phyloP scores from a whole-genome alignment of 805 yeast genomes.

The Ogataea zsoltii region DNA sequence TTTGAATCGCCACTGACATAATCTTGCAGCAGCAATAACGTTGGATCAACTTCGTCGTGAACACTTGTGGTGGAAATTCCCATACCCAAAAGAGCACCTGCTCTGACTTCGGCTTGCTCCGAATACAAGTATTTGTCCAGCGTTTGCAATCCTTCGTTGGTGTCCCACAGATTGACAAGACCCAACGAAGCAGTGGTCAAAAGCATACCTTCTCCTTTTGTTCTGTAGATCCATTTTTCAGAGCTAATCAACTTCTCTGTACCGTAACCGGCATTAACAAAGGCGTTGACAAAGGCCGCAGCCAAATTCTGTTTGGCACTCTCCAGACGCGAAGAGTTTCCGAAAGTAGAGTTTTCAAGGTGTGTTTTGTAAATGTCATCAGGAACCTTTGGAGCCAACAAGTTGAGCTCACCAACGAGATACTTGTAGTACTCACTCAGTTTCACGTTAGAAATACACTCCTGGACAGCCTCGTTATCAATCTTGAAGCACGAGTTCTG shows the following conservation, averaged over 20 bases:
- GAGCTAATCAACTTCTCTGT: constrained; percentile 79
- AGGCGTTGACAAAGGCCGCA: constrained; percentile 89
- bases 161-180: constrained; percentile 87
- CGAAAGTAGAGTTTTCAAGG: constrained; percentile 64
- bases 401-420: constrained; percentile 81
- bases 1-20: constrained; percentile 48
- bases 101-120: constrained; percentile 82
- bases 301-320: constrained; percentile 96
- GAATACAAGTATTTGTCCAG: constrained; percentile 88
- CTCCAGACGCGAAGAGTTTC: constrained; percentile 63
- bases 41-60: constrained; percentile 94
- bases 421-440: constrained; percentile 78
- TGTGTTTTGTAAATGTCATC: constrained; percentile 93
- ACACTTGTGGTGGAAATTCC: constrained; percentile 92
- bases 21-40: constrained; percentile 82
- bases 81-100: constrained; percentile 95
- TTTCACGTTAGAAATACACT: constrained; percentile 77
- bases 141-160: constrained; percentile 82
- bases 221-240: constrained; percentile 82
- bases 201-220: constrained; percentile 88
- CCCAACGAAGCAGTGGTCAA: constrained; percentile 93
- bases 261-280: constrained; percentile 89
- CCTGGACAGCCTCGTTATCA: constrained; percentile 76
- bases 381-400: constrained; percentile 88
- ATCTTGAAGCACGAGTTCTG: constrained; percentile 79